Percentiles rank a stretch among this genome's conserved stretches.
Evolutionary conservation across 257 asterid species (phyloP).

Genomic region (Ilex aquifolium): DNA sequence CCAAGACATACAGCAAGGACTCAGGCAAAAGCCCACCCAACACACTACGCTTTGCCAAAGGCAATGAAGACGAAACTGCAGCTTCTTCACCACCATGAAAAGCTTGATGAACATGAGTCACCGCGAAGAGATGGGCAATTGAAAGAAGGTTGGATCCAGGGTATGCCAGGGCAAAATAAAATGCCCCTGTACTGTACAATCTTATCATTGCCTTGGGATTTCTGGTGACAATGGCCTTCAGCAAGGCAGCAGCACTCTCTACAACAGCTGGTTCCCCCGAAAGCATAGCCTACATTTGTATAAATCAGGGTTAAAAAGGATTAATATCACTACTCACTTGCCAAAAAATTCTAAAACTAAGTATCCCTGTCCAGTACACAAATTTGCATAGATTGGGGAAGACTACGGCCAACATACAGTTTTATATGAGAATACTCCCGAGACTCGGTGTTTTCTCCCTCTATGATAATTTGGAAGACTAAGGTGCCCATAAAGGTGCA

Average conservation of each 20-base stretch:
- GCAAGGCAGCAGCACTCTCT: constrained; percentile 90
- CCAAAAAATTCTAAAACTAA: too few species aligned
- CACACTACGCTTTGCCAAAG: constrained; percentile 96
- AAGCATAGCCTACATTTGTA: constrained; percentile 69
- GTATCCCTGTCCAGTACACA: too few species aligned
- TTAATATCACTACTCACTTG: background rate
- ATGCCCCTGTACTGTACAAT: constrained; percentile 91
- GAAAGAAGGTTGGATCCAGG: constrained; percentile 98
- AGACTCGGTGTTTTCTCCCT: too few species aligned
- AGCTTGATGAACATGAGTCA: constrained; percentile 92
- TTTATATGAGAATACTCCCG: too few species aligned
- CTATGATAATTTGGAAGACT: too few species aligned
- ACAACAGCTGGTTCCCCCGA: constrained; percentile 93
- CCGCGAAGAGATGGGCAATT: constrained; percentile 86
- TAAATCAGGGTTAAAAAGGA: background rate
- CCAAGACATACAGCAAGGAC: constrained; percentile 95
- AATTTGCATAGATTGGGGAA: too few species aligned
- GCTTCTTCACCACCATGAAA: constrained; percentile 99
- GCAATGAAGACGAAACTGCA: constrained; percentile 89
- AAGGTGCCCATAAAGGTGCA: too few species aligned
- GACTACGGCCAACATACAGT: too few species aligned
- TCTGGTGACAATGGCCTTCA: constrained; percentile 88
- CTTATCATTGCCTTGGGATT: constrained; percentile 97
- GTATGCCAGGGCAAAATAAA: constrained; percentile 92
- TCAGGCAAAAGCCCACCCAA: constrained; percentile 97